Percentiles rank a stretch among this genome's conserved stretches.
These are phyloP conservation scores for Daldinia bambusicola DNA, from an alignment of 495 filamentous ascomycete species.

Conservation along the genomic window DNA sequence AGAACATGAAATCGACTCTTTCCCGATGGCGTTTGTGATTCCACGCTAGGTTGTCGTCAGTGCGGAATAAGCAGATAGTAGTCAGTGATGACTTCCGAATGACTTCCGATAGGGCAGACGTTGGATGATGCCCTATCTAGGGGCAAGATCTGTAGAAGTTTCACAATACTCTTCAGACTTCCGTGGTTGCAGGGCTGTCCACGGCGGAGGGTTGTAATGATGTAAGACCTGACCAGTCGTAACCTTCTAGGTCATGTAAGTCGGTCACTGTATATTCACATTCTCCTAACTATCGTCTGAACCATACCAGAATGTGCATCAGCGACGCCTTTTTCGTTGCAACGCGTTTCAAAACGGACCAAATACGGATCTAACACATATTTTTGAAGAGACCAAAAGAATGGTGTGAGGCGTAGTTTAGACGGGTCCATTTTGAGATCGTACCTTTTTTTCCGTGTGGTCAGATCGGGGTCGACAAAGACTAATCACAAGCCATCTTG, in stretches of 20 bases:
- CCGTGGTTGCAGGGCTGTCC: conserved; percentile 28
- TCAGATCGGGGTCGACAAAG: neutral
- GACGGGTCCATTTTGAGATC: conserved; percentile 15
- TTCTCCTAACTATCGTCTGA: neutral
- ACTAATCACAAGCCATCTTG: neutral
- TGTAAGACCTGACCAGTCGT: conserved; percentile 16
- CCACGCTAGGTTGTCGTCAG: neutral
- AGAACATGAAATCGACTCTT: conserved; percentile 8
- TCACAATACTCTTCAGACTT: conserved; percentile 39
- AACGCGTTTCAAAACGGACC: conserved; percentile 9
- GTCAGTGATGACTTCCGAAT: conserved; percentile 7
- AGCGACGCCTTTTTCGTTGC: conserved; percentile 1
- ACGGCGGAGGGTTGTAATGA: conserved; percentile 30
- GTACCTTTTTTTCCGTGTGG: conserved; percentile 2
- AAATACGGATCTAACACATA: neutral
- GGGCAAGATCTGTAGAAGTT: conserved; percentile 34
- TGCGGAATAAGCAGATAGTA: conserved; percentile 2
- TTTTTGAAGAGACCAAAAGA: conserved; percentile 11
- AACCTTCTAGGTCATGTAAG: neutral
- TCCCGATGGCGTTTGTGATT: conserved; percentile 13
- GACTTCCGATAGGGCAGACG: conserved; percentile 15
- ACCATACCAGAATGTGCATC: neutral
- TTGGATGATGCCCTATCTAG: conserved; percentile 30
- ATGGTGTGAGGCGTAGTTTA: conserved; percentile 20
- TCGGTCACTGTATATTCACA: neutral